Conservation (phyloP, 2,329 filamentous ascomycete species). For the Fusarium drepaniforme region DNA sequence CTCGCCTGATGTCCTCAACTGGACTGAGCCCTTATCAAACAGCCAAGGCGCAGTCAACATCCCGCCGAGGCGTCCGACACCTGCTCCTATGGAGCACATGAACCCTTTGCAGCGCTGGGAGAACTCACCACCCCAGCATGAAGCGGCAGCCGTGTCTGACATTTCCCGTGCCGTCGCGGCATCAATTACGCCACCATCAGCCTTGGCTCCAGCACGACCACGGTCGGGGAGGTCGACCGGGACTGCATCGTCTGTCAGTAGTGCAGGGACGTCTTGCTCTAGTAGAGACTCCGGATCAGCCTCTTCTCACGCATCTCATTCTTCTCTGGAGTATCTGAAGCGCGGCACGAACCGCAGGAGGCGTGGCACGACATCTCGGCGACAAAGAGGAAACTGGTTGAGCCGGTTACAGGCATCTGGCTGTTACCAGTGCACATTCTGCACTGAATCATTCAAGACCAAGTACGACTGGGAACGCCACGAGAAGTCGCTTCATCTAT, state of each 20-base stretch:
- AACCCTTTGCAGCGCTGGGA: neutral
- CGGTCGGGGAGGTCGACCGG: neutral
- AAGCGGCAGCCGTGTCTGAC: neutral
- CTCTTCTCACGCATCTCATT: neutral
- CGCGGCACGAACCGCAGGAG: neutral
- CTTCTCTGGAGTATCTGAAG: neutral
- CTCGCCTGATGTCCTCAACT: neutral
- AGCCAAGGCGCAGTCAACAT: neutral
- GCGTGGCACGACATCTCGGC: neutral
- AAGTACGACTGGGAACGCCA: neutral
- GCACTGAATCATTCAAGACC: neutral
- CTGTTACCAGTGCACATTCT: neutral
- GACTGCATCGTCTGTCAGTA: neutral
- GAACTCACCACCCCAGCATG: neutral
- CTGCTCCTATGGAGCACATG: neutral
- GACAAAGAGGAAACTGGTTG: neutral
- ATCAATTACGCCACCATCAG: neutral
- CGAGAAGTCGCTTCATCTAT: neutral
- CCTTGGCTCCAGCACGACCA: neutral
- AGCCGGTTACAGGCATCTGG: neutral
- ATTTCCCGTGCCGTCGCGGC: neutral
- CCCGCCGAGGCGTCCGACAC: neutral
- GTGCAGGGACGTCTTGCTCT: neutral
- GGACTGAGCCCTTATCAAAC: neutral
- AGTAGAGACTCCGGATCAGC: neutral